Base-by-base conservation (phyloP, 2,329 filamentous ascomycete genomes). In the Colletotrichum sp. region DNA sequence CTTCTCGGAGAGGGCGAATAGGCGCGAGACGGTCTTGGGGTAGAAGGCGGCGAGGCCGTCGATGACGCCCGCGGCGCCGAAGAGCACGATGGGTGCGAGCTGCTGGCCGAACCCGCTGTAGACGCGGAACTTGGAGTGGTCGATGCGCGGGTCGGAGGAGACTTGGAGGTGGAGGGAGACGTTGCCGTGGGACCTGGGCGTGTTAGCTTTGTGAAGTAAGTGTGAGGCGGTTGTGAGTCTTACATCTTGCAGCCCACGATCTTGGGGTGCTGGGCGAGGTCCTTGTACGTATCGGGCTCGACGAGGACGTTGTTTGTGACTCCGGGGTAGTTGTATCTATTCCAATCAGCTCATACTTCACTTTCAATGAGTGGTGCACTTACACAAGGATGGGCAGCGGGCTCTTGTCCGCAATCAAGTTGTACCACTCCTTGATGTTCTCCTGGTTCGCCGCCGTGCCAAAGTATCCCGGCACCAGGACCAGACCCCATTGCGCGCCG, bases 51-150 rank as follows among this genome's bases (percentile, higher is more conserved):
- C 91, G 27, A 93, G 86, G 19, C 91, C 93, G 77, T 94, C 93
- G 75, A 94, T 93, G 28, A 92, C 91, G 19, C 92, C 92, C 8
- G 90, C 91, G 19, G 91, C 91, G 63, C 92, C 91, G 74, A 94
- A 89, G 44, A 90, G 85, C 3, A 94, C 87, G 19, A 93, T 90
- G 1, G 92, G 91, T 0, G 91, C 89, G 12, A 94, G 88, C 82
- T 94, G 92, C 80, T 93, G 92, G 6, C 92, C 93, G 15, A 94
- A 88, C 5, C 92, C 92, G 27, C 90, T 92, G 86, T 90, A 94
- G 28, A 93, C 90, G 76, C 87, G 88, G 85, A 94, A 94, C 68
- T 90, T 85, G 27, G 86, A 82, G 80, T 92, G 90, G 82, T 93
- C 88, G 80, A 93, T 93, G 57, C 86, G 83, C 1, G 91, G 92